Conservation (phyloP, 768 basidiomycete genomes). For the Phaffia australis region DNA sequence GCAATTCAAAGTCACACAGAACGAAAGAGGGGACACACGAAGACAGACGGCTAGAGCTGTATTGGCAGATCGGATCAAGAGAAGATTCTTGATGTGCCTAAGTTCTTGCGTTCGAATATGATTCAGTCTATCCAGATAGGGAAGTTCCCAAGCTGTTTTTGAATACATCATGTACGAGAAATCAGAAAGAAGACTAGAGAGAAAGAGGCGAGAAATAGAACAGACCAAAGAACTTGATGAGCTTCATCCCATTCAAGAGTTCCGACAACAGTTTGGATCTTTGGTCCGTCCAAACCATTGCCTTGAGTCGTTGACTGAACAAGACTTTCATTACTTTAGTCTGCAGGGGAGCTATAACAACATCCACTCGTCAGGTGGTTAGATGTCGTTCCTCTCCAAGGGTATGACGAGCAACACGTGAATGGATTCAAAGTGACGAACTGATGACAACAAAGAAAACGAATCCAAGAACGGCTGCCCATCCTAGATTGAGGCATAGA, state of each 20-base stretch:
- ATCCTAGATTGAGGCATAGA: conserved; percentile 46
- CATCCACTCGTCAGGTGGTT: too few species aligned
- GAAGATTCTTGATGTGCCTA: conserved; percentile 12
- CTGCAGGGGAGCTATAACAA: conserved; percentile 3
- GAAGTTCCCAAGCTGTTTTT: conserved; percentile 15
- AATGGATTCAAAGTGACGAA: too few species aligned
- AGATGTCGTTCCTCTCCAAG: too few species aligned
- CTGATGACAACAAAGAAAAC: conserved; percentile 21
- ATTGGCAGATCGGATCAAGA: conserved; percentile 50
- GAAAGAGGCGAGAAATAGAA: background rate
- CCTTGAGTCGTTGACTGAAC: conserved; percentile 26
- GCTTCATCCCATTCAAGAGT: conserved; percentile 42
- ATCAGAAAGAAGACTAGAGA: too few species aligned
- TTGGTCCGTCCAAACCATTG: conserved; percentile 52
- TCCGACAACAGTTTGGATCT: conserved; percentile 57
- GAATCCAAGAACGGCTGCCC: conserved; percentile 30
- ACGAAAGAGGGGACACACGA: conserved; percentile 28
- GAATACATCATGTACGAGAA: too few species aligned
- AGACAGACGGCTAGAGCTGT: conserved; percentile 36
- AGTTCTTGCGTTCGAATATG: conserved; percentile 17
- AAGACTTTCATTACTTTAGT: conserved; percentile 17
- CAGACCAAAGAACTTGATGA: conserved; percentile 21
- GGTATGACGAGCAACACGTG: too few species aligned
- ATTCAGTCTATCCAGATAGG: conserved; percentile 21
- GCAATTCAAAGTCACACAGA: background rate